Base-by-base conservation (phyloP, 495 filamentous ascomycete species). In the Cercophora scortea region DNA sequence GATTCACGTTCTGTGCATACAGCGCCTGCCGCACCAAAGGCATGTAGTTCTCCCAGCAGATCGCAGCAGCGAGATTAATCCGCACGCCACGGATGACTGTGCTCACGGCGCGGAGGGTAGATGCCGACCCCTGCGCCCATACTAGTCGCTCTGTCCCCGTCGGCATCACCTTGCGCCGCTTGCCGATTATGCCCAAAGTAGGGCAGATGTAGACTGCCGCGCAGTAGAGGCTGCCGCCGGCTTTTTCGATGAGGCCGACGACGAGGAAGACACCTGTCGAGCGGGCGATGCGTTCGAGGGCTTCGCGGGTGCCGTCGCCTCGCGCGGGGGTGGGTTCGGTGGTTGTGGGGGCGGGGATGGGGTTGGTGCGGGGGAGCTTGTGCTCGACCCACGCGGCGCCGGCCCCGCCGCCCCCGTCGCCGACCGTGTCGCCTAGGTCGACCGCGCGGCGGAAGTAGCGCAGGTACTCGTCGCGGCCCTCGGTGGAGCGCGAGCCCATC, bases 41-140 rank as follows among this genome's bases (percentile, higher is more conserved):
- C 92, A 97, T 97, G 63, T 89, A 95, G 57, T 89, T 96, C 68
- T 97, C 92, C 92, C 92, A 97, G 72, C 92, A 97, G 41, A 97
- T 94, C 1, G 91, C 92, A 0, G 88, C 82, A 0, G 83, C 92
- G 7, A 96, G 70, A 13, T 84, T 90, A 16, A 97, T 69, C 42
- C 79, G 81, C 12, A 92, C 81, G 17, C 87, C 88, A 17, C 81
- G 79, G 54, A 97, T 85, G n/a, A 73, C 79, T 1, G 90, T 90
- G 17, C 82, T 87, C 1, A 96, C 76, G 0, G 91, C 92, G 49
- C 82, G 81, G 32, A 97, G 79, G 1, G 89, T 91, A 0, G 83
- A 80, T 0, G 90, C 77, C 0, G 85, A 87, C 15, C 92, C 92
- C 61, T 95, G 86, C 0, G 86, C 91, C 92, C 92, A 97, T 35